Evolutionary conservation across 1,284 basidiomycete genomes (phyloP), one percentile per base, ranked within the genome.

Genomic region (Marasmius oreades): DNA sequence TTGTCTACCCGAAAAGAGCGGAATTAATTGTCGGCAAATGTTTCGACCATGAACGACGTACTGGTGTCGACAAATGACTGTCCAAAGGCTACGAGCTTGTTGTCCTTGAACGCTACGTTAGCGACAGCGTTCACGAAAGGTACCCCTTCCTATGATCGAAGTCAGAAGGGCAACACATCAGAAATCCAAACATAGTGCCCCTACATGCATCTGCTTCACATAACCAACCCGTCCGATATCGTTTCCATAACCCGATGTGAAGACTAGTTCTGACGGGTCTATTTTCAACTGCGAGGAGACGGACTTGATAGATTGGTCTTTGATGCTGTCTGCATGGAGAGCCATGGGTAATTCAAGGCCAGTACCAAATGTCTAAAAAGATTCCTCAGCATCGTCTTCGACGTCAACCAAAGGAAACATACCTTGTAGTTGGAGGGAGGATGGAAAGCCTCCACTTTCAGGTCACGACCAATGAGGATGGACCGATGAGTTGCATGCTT

Each of bases 121-220:
- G 77, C 77, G 6, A 79, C 78, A 12, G 77, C 77, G 53, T 80
- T 80, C n/a, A 73, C 72, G 53, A 80, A 70, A 1, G 73, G 70
- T 51, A 79, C 67, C 4, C 74, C 77, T 28, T 79, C 70, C 78
- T 77, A 61, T n/a, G n/a, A n/a, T 16, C 16, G 39, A 42, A 42
- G 39, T 20, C 12, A 20, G 20, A 31, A 11, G 37, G 69, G 60
- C 69, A 28, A 83, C n/a, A n/a, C n/a, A n/a, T n/a, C n/a, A 82
- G 1, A 77, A 81, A 74, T 16, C 80, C 77, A 59, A 80, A 79
- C 1, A 79, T 69, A 8, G 77, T 70, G 45, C 78, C 72, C 61
- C 72, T 67, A 79, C 78, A 61, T 77, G 69, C 33, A 61, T 66
- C 62, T 80, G 78, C 61, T 69, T 70, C 26, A 77, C 62, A 59